Percentiles rank a stretch among this genome's conserved stretches.
Conservation (phyloP, 1,139 yeast genomes). For the Ashbya aceris region DNA sequence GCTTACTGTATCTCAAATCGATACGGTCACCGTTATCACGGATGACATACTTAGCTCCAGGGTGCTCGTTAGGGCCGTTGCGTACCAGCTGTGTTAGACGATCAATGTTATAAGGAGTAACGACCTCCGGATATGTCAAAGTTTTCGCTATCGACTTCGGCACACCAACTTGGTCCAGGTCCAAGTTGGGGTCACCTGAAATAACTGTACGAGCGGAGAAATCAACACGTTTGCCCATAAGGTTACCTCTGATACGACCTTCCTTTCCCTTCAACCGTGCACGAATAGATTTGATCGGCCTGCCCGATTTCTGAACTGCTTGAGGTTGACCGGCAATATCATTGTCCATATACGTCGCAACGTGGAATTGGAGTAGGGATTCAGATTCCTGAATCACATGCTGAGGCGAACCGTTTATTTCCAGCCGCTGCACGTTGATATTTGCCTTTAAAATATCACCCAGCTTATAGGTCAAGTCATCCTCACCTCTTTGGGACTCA, state of each 20-base stretch:
- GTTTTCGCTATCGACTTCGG: slow-evolving; percentile 96
- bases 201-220: slow-evolving; percentile 98
- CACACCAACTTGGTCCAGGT: slow-evolving; percentile 96
- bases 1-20: slow-evolving; percentile 89
- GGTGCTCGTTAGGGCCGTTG: slow-evolving; percentile 98
- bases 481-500: slow-evolving; percentile 98
- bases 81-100: slow-evolving; percentile 85
- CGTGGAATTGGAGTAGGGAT: slow-evolving; percentile 90
- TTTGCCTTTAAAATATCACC: slow-evolving; percentile 97
- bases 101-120: slow-evolving; percentile 94
- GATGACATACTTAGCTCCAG: slow-evolving; percentile 97
- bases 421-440: slow-evolving; percentile 89
- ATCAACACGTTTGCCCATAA: slow-evolving; percentile 99
- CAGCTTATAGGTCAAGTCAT: slow-evolving; percentile 93
- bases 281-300: slow-evolving; percentile 96
- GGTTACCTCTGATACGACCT: slow-evolving; percentile 95
- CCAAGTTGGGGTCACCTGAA: slow-evolving; percentile 97
- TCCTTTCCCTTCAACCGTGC: slow-evolving; percentile 99
- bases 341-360: slow-evolving; percentile 99
- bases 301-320: slow-evolving; percentile 95
- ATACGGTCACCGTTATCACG: slow-evolving; percentile 99
- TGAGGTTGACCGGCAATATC: slow-evolving; percentile 99
- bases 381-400: slow-evolving; percentile 97
- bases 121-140: slow-evolving; percentile 91
- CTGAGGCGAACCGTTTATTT: slow-evolving; percentile 98